These are phyloP conservation scores for Globisporangium alternatum DNA, from an alignment of 352 stramenopile genomes.

Conservation along the genomic window DNA sequence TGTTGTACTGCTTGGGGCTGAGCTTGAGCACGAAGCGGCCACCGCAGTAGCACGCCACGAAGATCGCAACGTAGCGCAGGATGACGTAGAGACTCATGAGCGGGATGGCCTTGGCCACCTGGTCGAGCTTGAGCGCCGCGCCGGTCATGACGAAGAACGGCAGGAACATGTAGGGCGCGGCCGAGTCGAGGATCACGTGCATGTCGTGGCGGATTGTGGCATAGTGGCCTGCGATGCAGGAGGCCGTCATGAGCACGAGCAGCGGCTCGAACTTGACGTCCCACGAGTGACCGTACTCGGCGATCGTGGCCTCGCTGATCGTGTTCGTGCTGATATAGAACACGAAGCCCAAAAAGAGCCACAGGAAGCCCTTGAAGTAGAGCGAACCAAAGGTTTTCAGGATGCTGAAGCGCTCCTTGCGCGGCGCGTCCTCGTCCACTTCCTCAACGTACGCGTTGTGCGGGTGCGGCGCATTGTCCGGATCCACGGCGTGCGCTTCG, in stretches of 20 bases:
- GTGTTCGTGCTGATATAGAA: conserved; percentile 58
- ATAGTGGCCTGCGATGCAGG: conserved; percentile 63
- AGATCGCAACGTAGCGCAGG: conserved; percentile 55
- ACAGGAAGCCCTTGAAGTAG: conserved; percentile 64
- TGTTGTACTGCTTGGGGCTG: conserved; percentile 59
- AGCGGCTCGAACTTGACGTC: conserved; percentile 72
- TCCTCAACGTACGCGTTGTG: conserved; percentile 60
- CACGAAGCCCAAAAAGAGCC: conserved; percentile 52
- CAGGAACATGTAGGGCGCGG: conserved; percentile 68
- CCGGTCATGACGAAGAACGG: conserved; percentile 82
- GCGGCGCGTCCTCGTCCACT: conserved; percentile 14
- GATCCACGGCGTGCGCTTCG: conserved; percentile 21
- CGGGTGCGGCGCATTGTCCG: conserved; percentile 37
- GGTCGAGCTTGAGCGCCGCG: conserved; percentile 60
- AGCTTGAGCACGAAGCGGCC: conserved; percentile 65
- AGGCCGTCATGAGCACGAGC: conserved; percentile 65
- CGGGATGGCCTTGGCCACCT: conserved; percentile 53
- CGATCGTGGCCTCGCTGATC: conserved; percentile 41
- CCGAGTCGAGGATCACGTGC: conserved; percentile 70
- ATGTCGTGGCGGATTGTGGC: conserved; percentile 66
- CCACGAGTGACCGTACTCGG: conserved; percentile 48
- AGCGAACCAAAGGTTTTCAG: conserved; percentile 29
- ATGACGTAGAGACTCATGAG: conserved; percentile 66
- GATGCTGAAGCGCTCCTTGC: background rate
- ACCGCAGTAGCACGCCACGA: conserved; percentile 56